Percentiles rank a stretch among this genome's conserved stretches.
Conservation (phyloP, 805 yeast genomes). For the Saccharomycopsis guyanensis region DNA sequence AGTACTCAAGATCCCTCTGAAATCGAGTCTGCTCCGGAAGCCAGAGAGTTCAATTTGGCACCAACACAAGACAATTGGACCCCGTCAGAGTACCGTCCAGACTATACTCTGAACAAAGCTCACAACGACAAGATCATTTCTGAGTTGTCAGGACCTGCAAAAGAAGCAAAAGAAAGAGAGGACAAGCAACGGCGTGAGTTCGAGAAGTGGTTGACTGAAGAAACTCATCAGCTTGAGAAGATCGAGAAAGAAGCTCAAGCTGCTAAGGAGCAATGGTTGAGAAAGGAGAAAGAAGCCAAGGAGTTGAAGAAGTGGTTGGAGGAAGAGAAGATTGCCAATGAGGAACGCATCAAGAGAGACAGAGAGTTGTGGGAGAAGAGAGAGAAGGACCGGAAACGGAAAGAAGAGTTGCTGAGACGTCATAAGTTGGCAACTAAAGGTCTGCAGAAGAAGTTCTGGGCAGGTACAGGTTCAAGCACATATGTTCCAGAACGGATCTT, state of each 20-base stretch:
- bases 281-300: slow-evolving; percentile 5
- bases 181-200: background rate
- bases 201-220: background rate
- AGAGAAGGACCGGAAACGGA: background rate
- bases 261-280: slow-evolving; percentile 4
- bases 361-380: background rate
- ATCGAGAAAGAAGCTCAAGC: background rate
- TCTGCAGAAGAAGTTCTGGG: too few species aligned
- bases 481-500: background rate
- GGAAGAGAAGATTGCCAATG: slow-evolving; percentile 4
- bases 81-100: background rate
- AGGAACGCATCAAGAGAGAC: slow-evolving; percentile 1
- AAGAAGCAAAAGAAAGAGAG: background rate
- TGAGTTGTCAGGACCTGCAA: background rate
- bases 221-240: background rate
- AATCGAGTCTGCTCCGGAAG: slow-evolving; percentile 3
- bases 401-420: slow-evolving; percentile 1
- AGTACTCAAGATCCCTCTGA: slow-evolving; percentile 7
- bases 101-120: slow-evolving; percentile 4
- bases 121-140: slow-evolving; percentile 11
- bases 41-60: background rate
- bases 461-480: too few species aligned
- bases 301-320: background rate
- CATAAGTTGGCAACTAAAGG: background rate
- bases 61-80: background rate